Percentiles rank a stretch among this genome's conserved stretches.
Conservation (phyloP, 768 basidiomycete species). For the Lactifluus volemus region DNA sequence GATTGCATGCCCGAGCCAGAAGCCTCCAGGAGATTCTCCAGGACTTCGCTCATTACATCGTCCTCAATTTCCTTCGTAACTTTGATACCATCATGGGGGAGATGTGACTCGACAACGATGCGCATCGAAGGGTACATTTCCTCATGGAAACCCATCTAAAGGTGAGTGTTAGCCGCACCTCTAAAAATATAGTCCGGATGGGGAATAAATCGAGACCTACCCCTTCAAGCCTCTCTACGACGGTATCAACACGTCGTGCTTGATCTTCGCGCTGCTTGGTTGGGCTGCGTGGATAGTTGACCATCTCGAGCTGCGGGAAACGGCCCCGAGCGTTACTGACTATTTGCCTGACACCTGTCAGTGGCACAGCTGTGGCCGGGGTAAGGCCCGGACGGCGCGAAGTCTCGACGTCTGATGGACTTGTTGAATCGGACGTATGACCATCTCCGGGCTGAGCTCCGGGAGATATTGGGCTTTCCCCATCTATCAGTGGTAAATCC, state of each 20-base stretch:
- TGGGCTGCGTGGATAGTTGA: constrained; percentile 43
- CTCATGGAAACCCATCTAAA: constrained; percentile 65
- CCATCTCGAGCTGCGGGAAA: constrained; percentile 57
- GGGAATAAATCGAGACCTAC: constrained; percentile 33
- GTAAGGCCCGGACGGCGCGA: background rate
- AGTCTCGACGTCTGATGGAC: background rate
- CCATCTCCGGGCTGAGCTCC: background rate
- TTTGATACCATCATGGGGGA: constrained; percentile 32
- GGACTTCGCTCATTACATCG: constrained; percentile 52
- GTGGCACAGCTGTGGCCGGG: background rate
- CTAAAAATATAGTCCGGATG: background rate
- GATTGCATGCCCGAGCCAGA: constrained; percentile 7
- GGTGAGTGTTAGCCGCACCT: constrained; percentile 4
- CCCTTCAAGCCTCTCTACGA: constrained; percentile 38
- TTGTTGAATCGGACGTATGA: background rate
- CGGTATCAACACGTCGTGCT: constrained; percentile 1
- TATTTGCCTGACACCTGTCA: constrained; percentile 29
- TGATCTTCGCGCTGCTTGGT: constrained; percentile 14
- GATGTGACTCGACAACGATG: constrained; percentile 35
- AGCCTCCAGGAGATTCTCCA: constrained; percentile 48
- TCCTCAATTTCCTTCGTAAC: constrained; percentile 51
- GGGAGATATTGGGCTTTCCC: constrained; percentile 8
- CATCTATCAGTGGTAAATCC: background rate
- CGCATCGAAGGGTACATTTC: constrained; percentile 42
- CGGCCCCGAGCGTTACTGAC: constrained; percentile 54